These are phyloP conservation scores for Aspergillus glaucus DNA, from an alignment of 2,329 filamentous ascomycete genomes.

Conservation along the genomic window DNA sequence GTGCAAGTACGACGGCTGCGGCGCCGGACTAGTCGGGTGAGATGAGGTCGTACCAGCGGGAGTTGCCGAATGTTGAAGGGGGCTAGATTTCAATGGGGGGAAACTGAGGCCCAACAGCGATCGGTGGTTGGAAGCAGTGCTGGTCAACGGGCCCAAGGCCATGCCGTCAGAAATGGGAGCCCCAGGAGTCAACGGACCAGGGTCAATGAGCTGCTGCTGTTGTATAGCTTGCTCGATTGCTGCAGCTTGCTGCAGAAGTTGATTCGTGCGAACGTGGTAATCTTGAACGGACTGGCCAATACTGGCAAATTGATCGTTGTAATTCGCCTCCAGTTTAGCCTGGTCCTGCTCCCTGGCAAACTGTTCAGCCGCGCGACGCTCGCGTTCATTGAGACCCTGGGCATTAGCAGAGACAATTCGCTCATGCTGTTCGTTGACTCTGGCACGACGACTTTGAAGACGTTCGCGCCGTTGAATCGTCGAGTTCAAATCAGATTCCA, in stretches of 20 bases:
- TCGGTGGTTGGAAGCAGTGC: conserved; percentile 24
- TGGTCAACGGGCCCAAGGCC: conserved; percentile 19
- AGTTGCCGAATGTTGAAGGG: conserved; percentile 30
- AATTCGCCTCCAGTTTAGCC: conserved; percentile 36
- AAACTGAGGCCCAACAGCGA: conserved; percentile 33
- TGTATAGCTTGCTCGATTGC: conserved; percentile 39
- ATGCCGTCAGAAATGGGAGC: conserved; percentile 32
- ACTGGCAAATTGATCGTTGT: conserved; percentile 38
- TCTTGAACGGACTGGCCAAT: conserved; percentile 40
- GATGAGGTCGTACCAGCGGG: conserved; percentile 26
- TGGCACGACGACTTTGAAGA: conserved; percentile 50
- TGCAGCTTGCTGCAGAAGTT: conserved; percentile 40
- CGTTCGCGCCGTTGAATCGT: conserved; percentile 54
- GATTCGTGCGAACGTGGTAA: conserved; percentile 36
- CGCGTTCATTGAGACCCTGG: conserved; percentile 52
- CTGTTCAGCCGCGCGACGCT: conserved; percentile 43
- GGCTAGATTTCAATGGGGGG: conserved; percentile 28
- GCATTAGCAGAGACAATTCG: conserved; percentile 53
- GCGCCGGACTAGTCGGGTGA: conserved; percentile 28
- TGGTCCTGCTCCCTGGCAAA: conserved; percentile 42
- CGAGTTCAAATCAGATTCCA: conserved; percentile 49
- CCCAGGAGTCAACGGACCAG: conserved; percentile 53
- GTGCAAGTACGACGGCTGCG: conserved; percentile 24
- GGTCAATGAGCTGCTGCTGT: conserved; percentile 39
- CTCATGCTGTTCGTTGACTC: conserved; percentile 57